A percentile compares a stretch with the other conserved stretches of the same genome.
phyloP scores from a whole-genome alignment of 169 alveolate species.

The Blepharisma undulans region DNA sequence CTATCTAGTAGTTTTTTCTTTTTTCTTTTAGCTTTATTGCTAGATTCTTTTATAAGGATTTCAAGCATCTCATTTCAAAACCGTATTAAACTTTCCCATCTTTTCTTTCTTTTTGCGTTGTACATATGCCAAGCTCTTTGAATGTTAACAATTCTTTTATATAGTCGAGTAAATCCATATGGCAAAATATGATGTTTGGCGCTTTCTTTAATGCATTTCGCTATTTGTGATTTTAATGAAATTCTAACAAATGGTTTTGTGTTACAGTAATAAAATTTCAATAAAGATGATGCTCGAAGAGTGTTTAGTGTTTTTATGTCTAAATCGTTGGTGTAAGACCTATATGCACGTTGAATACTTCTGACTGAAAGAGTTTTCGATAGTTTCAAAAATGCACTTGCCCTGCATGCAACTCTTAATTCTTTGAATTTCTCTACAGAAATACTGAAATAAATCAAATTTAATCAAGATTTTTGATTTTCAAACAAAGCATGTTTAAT shows the following conservation, averaged over 20 bases:
- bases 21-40: background rate
- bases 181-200: background rate
- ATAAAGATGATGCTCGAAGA: background rate
- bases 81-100: background rate
- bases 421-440: background rate
- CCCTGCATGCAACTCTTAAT: background rate
- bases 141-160: background rate
- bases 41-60: background rate
- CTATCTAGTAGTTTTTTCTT: background rate
- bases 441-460: background rate
- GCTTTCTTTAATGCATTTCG: background rate
- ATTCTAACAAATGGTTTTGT: background rate
- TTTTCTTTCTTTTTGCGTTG: background rate
- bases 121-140: background rate
- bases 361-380: background rate
- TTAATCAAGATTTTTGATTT: background rate
- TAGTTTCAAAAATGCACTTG: background rate
- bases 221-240: background rate
- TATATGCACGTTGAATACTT: background rate
- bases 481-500: background rate
- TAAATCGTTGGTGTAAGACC: background rate
- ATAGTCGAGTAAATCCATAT: background rate
- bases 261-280: background rate
- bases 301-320: background rate
- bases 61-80: background rate